Evolutionary conservation across 805 yeast genomes (phyloP).

Genomic region (Saccharomycopsis vini): DNA sequence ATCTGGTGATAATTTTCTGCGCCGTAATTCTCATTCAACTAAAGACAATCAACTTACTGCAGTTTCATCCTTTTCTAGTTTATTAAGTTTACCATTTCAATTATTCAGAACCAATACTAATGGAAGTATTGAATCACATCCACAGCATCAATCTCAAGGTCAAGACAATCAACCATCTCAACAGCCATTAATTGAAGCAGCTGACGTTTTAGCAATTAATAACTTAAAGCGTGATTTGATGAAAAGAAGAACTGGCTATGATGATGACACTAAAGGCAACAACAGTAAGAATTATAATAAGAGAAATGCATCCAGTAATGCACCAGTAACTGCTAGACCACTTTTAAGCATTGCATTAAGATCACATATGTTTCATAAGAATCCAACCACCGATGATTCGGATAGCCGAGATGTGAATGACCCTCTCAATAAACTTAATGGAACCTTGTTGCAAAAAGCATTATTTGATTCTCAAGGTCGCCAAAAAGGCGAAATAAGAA

Average conservation of each 20-base stretch:
- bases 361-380: slow-evolving; percentile 18
- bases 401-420: no score
- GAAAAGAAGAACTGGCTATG: slow-evolving; percentile 9
- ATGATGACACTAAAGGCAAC: not conserved
- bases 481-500: not conserved
- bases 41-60: no score
- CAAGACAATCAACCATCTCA: no score
- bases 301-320: slow-evolving; percentile 2
- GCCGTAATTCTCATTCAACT: slow-evolving; percentile 4
- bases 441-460: no score
- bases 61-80: slow-evolving; percentile 15
- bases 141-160: no score
- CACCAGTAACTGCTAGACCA: slow-evolving; percentile 16
- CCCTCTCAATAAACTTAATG: no score
- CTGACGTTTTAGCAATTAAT: not conserved
- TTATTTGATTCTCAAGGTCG: no score
- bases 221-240: slow-evolving; percentile 8
- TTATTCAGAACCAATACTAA: slow-evolving; percentile 4
- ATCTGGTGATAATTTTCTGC: not conserved
- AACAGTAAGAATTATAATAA: not conserved
- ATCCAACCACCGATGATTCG: no score
- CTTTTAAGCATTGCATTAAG: slow-evolving; percentile 15
- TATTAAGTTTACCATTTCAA: slow-evolving; percentile 10
- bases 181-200: no score
- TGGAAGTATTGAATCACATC: not conserved